phyloP scores from a whole-genome alignment of 2,329 filamentous ascomycete genomes.

The Aspergillus sp. region DNA sequence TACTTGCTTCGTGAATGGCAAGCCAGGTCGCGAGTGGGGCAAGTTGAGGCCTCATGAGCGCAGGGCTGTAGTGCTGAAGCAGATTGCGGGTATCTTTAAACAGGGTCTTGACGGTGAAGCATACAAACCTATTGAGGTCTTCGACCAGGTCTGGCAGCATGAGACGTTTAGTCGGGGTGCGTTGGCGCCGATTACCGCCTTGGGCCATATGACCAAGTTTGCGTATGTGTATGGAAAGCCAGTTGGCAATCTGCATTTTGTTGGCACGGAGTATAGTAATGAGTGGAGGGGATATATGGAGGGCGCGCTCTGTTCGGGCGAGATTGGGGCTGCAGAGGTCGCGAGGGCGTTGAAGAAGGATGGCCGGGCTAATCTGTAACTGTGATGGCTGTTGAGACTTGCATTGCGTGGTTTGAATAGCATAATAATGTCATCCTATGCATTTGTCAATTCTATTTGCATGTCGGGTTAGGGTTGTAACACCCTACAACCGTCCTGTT shows the following conservation, averaged over 20 bases:
- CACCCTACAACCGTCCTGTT: too few species aligned
- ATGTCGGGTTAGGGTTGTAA: too few species aligned
- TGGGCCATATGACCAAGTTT: slow-evolving; percentile 25
- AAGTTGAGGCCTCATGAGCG: neutral
- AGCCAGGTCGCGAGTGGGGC: slow-evolving; percentile 35
- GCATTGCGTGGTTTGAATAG: too few species aligned
- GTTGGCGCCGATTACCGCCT: slow-evolving; percentile 40
- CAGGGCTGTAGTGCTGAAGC: neutral
- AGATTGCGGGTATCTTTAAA: slow-evolving; percentile 23
- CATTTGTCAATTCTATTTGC: too few species aligned
- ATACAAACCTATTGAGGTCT: slow-evolving; percentile 40
- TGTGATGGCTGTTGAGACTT: neutral
- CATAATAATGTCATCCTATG: too few species aligned
- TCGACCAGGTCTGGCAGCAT: slow-evolving; percentile 18
- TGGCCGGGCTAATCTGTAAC: neutral
- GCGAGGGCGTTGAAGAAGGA: slow-evolving; percentile 20
- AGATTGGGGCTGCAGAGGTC: slow-evolving; percentile 50
- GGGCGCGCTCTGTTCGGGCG: slow-evolving; percentile 53
- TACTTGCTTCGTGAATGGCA: slow-evolving; percentile 43
- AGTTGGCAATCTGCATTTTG: slow-evolving; percentile 51
- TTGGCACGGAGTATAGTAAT: slow-evolving; percentile 53
- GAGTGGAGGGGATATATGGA: slow-evolving; percentile 63
- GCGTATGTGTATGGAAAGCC: slow-evolving; percentile 29
- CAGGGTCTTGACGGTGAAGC: slow-evolving; percentile 24
- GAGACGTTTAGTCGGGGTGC: slow-evolving; percentile 40